These are phyloP conservation scores for Eruca vesicaria DNA, from an alignment of 441 rosid genomes.

Conservation along the genomic window DNA sequence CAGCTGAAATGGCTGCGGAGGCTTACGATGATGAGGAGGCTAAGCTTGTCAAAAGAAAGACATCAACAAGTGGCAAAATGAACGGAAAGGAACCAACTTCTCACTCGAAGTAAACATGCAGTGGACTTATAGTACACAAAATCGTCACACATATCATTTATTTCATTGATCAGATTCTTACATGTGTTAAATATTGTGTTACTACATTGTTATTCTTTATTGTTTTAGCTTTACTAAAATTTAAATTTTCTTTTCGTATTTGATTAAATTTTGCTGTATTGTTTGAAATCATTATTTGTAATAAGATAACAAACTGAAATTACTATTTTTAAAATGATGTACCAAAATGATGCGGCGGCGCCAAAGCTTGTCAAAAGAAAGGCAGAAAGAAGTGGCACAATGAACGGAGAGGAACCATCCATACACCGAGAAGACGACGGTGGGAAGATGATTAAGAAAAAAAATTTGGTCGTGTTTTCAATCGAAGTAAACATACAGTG, in stretches of 20 bases:
- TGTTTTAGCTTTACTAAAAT: no score
- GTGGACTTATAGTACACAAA: neutral
- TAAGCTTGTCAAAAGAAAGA: neutral
- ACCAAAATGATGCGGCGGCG: neutral
- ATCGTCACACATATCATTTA: neutral
- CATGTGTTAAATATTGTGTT: neutral
- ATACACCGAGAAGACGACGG: neutral
- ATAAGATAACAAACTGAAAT: no score
- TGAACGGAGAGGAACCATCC: neutral
- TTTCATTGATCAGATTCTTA: neutral
- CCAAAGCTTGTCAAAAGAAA: neutral
- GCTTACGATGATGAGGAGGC: neutral
- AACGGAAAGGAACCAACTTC: neutral
- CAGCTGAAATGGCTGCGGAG: neutral
- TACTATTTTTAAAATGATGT: no score
- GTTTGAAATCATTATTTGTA: neutral
- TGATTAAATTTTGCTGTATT: neutral
- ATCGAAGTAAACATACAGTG: no score
- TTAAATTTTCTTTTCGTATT: no score
- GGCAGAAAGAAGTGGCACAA: neutral
- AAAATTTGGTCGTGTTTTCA: no score
- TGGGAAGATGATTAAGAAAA: neutral
- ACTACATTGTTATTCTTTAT: neutral
- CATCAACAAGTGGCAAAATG: neutral
- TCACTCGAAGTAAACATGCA: neutral